Evolutionary conservation across 768 basidiomycete species (phyloP), one percentile per base, ranked within the genome.

Genomic region (Tricholoma sp.): DNA sequence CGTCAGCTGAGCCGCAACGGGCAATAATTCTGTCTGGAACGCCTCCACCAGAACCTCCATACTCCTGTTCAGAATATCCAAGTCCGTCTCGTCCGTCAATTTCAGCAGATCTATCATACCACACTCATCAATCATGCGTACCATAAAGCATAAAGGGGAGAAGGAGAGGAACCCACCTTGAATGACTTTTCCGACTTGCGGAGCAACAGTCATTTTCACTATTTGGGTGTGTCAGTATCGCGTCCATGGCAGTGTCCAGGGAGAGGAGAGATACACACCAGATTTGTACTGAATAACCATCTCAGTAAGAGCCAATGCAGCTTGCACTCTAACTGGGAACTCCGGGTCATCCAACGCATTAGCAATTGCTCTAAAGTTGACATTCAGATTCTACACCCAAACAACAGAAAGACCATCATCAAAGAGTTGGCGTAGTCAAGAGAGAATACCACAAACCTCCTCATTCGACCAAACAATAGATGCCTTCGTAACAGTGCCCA

Each of bases 31-130:
- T 4, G 83, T 83, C 66, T 89, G 85, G 81, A 91, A 96, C 41
- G 82, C 81, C 61, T 91, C 84, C 14, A 94, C 93, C 83, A 95
- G 86, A 22, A 83, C 82, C 64, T 92, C 89, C 86, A 93, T 91
- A 64, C 87, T 83, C 59, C 76, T 78, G 65, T 91, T 92, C 55
- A 94, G 77, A 50, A 91, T 80, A 67, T 95, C 92, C 45, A 96
- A 74, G 68, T 95, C 93, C 46, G 91, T 92, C 71, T 94, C 90
- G 67, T 94, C 89, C n/a, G 89, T 85, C 45, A 96, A 78, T 69
- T 91, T 91, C 63, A 94, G 80, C n/a, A 94, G 76, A 67, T 89
- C 91, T 91, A 59, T 31, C 27, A 45, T 12, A 54, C 6, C 29
- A 21, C 50, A 52, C 4, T 11, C 31, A 31, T 19, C 32, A 55